Evolutionary conservation across 23 red algal genomes (phyloP), one percentile per base, ranked within the genome.

Genomic region (Rhodosorus marinus): DNA sequence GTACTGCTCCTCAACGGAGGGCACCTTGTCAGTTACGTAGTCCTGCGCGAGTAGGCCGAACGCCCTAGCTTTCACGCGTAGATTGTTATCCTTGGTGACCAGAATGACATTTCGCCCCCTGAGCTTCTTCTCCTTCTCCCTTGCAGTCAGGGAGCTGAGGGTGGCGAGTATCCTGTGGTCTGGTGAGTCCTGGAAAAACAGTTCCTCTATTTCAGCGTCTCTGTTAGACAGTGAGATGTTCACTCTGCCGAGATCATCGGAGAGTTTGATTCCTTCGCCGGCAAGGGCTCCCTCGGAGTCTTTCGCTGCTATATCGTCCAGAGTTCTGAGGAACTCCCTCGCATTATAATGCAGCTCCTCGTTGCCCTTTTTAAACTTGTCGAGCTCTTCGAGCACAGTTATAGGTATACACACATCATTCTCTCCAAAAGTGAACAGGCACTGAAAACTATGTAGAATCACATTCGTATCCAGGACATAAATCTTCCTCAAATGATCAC

Each of bases 381-480:
- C 68, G 33, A 74, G 54, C 45, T 74, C 68, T 35, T 74, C 68
- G 4, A 74, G 24, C 2, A 74, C 68, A 9, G 59, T 74, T 3
- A 74, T 60, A 3, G 68, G 68, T 14, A 74, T 31, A 35, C 68
- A 74, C 3, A 74, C 55, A 35, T 74, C 53, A 41, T 46, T 33
- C 6, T 31, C n/a, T 24, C 68, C 68, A 35, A 74, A 74, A 9
- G 38, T 33, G 19, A 40, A 74, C 26, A 74, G 25, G 20, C 68
- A 74, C 3, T 54, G 49, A 20, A 38, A 74, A 47, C 64, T 58
- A 62, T 74, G 52, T 35, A 74, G 23, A 66, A 74, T 60, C 6
- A 74, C 68, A 35, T 74, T 74, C 6, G 68, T 74, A 55, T 74
- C 68, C 20, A 74, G 29, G 29, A 74, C 57, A n/a, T n/a, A n/a